A percentile compares a stretch with the other conserved stretches of the same genome.
phyloP scores from a whole-genome alignment of 1,284 basidiomycete genomes.

The Coriolopsis trogii region DNA sequence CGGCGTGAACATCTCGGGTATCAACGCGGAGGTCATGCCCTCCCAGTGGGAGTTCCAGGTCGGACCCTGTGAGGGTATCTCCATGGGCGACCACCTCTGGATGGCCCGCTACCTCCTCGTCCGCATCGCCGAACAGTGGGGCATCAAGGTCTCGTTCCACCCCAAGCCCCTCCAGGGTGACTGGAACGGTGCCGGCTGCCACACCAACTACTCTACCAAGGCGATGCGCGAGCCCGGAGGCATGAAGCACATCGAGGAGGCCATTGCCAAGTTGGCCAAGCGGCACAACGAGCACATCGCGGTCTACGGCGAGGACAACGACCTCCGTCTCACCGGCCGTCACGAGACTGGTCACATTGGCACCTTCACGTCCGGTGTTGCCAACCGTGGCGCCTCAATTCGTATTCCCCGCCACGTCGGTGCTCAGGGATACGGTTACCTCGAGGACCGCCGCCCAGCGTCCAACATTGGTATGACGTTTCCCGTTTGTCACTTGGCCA shows the following conservation, averaged over 20 bases:
- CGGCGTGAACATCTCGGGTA: slow-evolving; percentile 98
- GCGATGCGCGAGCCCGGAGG: slow-evolving; percentile 93
- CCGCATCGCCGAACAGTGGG: slow-evolving; percentile 98
- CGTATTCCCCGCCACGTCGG: slow-evolving; percentile 93
- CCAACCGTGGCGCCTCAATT: slow-evolving; percentile 97
- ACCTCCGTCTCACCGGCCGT: slow-evolving; percentile 88
- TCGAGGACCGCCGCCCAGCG: slow-evolving; percentile 95
- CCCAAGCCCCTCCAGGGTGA: slow-evolving; percentile 98
- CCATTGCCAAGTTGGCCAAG: slow-evolving; percentile 88
- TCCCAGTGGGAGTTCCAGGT: slow-evolving; percentile 99
- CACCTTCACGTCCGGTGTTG: slow-evolving; percentile 92
- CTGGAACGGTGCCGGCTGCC: slow-evolving; percentile 99
- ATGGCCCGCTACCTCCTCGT: slow-evolving; percentile 94
- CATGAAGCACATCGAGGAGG: slow-evolving; percentile 92
- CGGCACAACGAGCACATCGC: slow-evolving; percentile 92
- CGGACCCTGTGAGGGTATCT: slow-evolving; percentile 96
- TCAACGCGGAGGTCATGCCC: slow-evolving; percentile 99
- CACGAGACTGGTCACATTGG: slow-evolving; percentile 98
- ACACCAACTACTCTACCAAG: slow-evolving; percentile 94
- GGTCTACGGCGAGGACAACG: slow-evolving; percentile 97
- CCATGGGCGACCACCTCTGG: slow-evolving; percentile 99
- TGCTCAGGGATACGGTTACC: slow-evolving; percentile 91
- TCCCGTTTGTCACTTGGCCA: neutral
- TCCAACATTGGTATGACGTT: slow-evolving; percentile 88
- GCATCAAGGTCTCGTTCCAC: slow-evolving; percentile 98